Base-by-base conservation (phyloP, 768 basidiomycete genomes). In the Mycena floridula region DNA sequence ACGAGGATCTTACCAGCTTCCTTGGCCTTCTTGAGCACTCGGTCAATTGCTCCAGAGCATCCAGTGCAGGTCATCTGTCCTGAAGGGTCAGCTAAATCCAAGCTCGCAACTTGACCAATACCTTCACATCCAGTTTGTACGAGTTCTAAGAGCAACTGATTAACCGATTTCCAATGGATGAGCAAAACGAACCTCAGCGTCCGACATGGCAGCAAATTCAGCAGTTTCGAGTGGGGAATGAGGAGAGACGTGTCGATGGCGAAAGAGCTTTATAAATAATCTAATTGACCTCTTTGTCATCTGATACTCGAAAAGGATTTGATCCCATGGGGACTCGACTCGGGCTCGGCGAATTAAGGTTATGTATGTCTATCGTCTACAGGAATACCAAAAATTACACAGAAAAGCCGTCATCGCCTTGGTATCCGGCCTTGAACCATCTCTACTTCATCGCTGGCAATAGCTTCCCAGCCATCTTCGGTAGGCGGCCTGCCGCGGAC, bases 41-140 rank as follows among this genome's bases (percentile, higher is more conserved):
- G 79, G 22, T 66, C 72, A 43, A 95, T 73, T 11, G 91, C 91
- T 13, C 85, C 82, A 24, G 89, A 90, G 68, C 91, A 95, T 22
- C 91, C 91, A 23, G 62, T 58, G 68, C 91, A 95, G 28, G 85
- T 79, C 89, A 93, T 93, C 89, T 90, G 46, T 37, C 23, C 16
- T 20, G 11, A 32, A 40, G 37, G 5, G 35, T 35, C 16, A 7
- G 3, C 20, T 12, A 20, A 49, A 12, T 30, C 25, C 37, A 37
- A 22, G 36, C 32, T 45, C 41, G 27, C 9, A 24, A 16, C 25
- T 13, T 21, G n/a, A 28, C 37, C 21, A n/a, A 16, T 51, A 86
- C 89, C 81, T 89, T 89, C 64, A 92, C 89, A 54, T 89, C 73
- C 59, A 89, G 91, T 62, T 82, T 74, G 68, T 91, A 92, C 45